phyloP scores from a whole-genome alignment of 352 stramenopile genomes.

The Globisporangium spinosum region DNA sequence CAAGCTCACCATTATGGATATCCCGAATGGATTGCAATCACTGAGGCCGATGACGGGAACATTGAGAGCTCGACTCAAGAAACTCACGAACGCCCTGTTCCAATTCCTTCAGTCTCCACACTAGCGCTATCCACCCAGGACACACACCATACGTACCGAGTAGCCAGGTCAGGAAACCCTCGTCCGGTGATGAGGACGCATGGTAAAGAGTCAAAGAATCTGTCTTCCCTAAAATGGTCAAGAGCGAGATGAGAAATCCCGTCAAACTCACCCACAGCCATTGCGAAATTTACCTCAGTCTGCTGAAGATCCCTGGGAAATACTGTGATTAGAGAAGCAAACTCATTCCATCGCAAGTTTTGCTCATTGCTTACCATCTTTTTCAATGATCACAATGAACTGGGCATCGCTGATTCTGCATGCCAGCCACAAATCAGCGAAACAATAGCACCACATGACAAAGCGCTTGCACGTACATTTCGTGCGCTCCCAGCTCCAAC shows the following conservation, averaged over 20 bases:
- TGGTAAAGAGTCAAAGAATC: slow-evolving; percentile 83
- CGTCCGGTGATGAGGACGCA: slow-evolving; percentile 93
- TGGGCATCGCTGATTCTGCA: slow-evolving; percentile 63
- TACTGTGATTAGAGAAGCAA: neutral
- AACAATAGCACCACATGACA: neutral
- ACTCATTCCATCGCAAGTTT: neutral
- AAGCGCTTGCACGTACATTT: slow-evolving; percentile 34
- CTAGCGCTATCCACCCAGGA: neutral
- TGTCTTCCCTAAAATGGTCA: slow-evolving; percentile 52
- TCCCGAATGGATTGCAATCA: slow-evolving; percentile 94
- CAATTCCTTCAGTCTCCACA: neutral
- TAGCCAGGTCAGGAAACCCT: slow-evolving; percentile 94
- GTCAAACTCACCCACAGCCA: neutral
- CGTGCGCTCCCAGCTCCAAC: slow-evolving; percentile 42
- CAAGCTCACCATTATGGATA: slow-evolving; percentile 85
- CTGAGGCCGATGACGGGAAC: slow-evolving; percentile 91
- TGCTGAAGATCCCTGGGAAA: slow-evolving; percentile 88
- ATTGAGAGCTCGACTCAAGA: slow-evolving; percentile 61
- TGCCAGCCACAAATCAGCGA: neutral
- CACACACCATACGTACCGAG: slow-evolving; percentile 37
- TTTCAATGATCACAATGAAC: slow-evolving; percentile 94
- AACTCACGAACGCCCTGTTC: slow-evolving; percentile 74
- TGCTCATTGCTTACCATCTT: slow-evolving; percentile 74
- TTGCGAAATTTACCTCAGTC: slow-evolving; percentile 48
- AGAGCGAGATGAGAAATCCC: slow-evolving; percentile 3